Evolutionary conservation across 805 yeast species (phyloP), one percentile per base, ranked within the genome.

Genomic region (Spathaspora sp.): DNA sequence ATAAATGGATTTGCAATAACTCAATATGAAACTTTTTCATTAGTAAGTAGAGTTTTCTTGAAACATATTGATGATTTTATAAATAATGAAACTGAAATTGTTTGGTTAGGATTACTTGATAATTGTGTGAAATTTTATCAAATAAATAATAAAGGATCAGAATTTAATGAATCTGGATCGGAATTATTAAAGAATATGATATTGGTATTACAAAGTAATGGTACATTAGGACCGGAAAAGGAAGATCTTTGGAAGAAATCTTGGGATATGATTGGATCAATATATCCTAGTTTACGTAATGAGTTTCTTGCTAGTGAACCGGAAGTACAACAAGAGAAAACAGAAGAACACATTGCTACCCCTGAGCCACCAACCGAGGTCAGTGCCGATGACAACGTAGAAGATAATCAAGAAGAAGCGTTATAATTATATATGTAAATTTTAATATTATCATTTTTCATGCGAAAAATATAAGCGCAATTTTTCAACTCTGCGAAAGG

Each of bases 1-100:
- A 72, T 76, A 1, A 62, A 65, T 5, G 91, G 90, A 2, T 86
- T 85, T 79, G 72, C 76, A 7, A 76, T 72, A 52, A 85, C 94
- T 0, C 85, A 90, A 48, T 73, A 78, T 48, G 90, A 86, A 53
- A 82, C 87, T 1, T 74, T 94, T 50, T 75, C 81, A 11, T 67
- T 89, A 46, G 75, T 87, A 10, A 83, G 96, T 51, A 87, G 87
- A 60, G 72, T 63, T 32, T 79, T 70, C 49, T 65, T 75, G 46
- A 65, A 69, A 44, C 62, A 69, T 55, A 66, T 65, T 17, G 63
- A 65, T 39, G 57, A 67, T 8, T 57, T 72, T 29, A 47, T 53
- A 10, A 49, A 42, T 3, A 61, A 60, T 5, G 69, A 66, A 26
- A 49, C 59, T 18, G 60, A 62, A 10, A 54, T 51, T 8, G 60